Conservation (phyloP, 2,329 filamentous ascomycete species). For the Sclerotinia glacialis region DNA sequence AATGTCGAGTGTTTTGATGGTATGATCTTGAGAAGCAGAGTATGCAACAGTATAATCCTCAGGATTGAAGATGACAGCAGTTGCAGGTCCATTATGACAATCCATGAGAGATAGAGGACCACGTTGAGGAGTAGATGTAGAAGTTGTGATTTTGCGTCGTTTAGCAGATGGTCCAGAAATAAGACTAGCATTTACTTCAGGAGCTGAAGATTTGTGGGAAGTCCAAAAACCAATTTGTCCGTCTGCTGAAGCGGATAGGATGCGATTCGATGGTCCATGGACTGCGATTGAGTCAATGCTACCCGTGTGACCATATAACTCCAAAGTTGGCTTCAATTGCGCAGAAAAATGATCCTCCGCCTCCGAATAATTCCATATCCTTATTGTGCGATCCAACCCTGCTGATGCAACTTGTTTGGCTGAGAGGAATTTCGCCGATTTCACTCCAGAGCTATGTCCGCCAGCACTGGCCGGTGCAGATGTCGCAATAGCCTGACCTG, state of each 20-base stretch:
- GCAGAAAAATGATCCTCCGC: slow-evolving; percentile 55
- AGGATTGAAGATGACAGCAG: slow-evolving; percentile 80
- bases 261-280: slow-evolving; percentile 68
- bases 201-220: slow-evolving; percentile 70
- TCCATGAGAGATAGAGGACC: slow-evolving; percentile 74
- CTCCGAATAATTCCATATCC: slow-evolving; percentile 86
- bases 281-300: slow-evolving; percentile 73
- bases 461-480: slow-evolving; percentile 64
- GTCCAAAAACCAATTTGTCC: slow-evolving; percentile 87
- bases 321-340: slow-evolving; percentile 66
- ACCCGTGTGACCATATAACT: slow-evolving; percentile 79
- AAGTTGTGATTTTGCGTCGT: slow-evolving; percentile 65
- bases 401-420: slow-evolving; percentile 76
- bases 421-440: slow-evolving; percentile 80
- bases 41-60: slow-evolving; percentile 86
- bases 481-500: slow-evolving; percentile 78
- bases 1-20: slow-evolving; percentile 85
- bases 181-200: slow-evolving; percentile 68
- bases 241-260: slow-evolving; percentile 84
- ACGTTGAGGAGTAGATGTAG: slow-evolving; percentile 57
- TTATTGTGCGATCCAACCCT: slow-evolving; percentile 78
- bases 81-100: slow-evolving; percentile 69
- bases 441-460: slow-evolving; percentile 74
- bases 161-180: slow-evolving; percentile 68
- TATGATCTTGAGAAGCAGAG: slow-evolving; percentile 87